These are phyloP conservation scores for Neurospora sp. DNA, from an alignment of 495 filamentous ascomycete genomes.

Conservation along the genomic window DNA sequence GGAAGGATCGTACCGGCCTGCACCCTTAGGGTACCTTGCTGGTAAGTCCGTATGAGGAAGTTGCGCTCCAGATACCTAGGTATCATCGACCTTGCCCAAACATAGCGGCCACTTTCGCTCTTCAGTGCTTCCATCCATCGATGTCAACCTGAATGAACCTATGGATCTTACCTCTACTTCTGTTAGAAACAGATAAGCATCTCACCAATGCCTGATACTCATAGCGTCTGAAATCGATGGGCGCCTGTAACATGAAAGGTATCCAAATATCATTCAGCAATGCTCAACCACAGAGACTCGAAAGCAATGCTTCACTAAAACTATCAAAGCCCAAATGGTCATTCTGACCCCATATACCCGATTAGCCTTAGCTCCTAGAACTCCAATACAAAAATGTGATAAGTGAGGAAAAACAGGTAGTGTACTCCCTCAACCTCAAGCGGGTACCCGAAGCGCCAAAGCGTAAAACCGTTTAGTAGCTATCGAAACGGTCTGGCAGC, in stretches of 20 bases:
- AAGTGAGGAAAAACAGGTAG: neutral
- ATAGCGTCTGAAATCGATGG: neutral
- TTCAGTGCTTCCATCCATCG: neutral
- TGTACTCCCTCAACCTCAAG: neutral
- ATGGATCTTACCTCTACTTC: neutral
- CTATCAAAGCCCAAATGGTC: neutral
- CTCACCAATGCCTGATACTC: neutral
- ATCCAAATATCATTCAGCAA: neutral
- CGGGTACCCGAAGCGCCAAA: neutral
- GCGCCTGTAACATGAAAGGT: neutral
- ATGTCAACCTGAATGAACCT: neutral
- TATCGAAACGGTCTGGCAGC: slow-evolving; percentile 77
- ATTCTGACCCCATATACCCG: neutral
- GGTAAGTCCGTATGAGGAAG: neutral
- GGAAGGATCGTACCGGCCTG: neutral
- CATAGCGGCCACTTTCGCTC: neutral
- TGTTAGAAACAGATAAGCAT: neutral
- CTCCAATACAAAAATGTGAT: neutral
- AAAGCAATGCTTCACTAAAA: neutral
- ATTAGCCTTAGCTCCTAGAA: neutral
- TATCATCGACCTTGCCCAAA: neutral
- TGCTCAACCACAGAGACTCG: neutral
- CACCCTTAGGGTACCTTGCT: neutral
- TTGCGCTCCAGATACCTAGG: neutral
- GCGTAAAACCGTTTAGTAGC: slow-evolving; percentile 13